A percentile compares a stretch with the other conserved stretches of the same genome.
Conservation (phyloP, 106 monocot species). For the Dendrobium officinale region DNA sequence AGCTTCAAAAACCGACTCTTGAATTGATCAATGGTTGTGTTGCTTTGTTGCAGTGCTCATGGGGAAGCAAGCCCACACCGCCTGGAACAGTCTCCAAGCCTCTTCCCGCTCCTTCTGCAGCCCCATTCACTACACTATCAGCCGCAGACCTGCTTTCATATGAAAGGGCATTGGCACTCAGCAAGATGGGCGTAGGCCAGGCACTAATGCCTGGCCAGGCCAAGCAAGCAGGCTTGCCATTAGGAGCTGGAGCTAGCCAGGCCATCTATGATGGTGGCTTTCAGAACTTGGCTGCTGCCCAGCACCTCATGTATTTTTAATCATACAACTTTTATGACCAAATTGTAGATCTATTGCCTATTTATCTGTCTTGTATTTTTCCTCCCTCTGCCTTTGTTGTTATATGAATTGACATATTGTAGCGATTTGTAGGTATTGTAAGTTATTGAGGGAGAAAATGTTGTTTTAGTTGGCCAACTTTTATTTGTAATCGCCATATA, state of each 20-base stretch:
- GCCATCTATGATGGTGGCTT: conserved; percentile 62
- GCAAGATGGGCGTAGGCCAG: conserved; percentile 47
- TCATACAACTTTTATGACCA: neutral
- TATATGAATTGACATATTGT: neutral
- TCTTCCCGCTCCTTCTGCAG: conserved; percentile 43
- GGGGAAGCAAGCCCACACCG: conserved; percentile 82
- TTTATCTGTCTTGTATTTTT: conserved; percentile 1
- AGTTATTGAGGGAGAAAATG: too few species aligned
- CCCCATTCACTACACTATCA: conserved; percentile 20
- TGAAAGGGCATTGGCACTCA: conserved; percentile 49
- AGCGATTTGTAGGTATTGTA: too few species aligned
- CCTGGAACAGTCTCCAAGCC: conserved; percentile 45
- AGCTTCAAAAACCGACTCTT: neutral
- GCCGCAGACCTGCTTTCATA: conserved; percentile 34
- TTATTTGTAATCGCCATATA: too few species aligned
- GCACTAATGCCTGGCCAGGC: conserved; percentile 45
- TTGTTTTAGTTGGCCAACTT: too few species aligned
- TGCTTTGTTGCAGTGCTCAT: conserved; percentile 57
- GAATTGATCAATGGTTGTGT: neutral
- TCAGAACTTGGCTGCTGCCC: conserved; percentile 37
- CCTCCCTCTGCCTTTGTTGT: neutral
- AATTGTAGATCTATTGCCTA: neutral
- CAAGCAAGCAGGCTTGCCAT: conserved; percentile 50
- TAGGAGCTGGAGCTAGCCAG: conserved; percentile 46
- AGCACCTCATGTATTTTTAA: conserved; percentile 76